These are phyloP conservation scores for Cryphonectria nitschkei DNA, from an alignment of 2,329 filamentous ascomycete genomes.

Conservation along the genomic window DNA sequence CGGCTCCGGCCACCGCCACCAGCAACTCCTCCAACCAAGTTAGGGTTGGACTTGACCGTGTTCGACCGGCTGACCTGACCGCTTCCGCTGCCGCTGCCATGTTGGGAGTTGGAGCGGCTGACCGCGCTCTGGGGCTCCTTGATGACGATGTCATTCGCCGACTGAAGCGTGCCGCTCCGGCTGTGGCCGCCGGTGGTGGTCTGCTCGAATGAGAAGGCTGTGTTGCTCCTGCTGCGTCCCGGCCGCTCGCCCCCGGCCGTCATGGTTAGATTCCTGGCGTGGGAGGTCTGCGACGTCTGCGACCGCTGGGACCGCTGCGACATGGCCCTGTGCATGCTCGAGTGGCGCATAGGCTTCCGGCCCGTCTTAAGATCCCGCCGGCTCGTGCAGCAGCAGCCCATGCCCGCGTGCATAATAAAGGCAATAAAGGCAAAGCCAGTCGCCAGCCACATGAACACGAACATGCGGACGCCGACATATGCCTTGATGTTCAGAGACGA, in stretches of 20 bases:
- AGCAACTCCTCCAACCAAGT: conserved; percentile 7
- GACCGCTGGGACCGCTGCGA: conserved; percentile 20
- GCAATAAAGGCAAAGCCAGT: conserved; percentile 68
- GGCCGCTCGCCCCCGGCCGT: conserved; percentile 12
- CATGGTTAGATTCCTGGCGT: conserved; percentile 14
- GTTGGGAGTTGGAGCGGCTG: conserved; percentile 8
- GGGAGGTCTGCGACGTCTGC: conserved; percentile 37
- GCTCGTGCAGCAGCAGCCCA: conserved; percentile 76
- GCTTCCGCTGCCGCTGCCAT: neutral
- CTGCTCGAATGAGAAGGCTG: conserved; percentile 28
- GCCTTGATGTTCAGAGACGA: conserved; percentile 77
- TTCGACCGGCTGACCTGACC: conserved; percentile 26
- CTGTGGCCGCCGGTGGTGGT: neutral
- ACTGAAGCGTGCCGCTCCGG: conserved; percentile 32
- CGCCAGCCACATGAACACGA: conserved; percentile 89
- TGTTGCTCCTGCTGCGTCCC: conserved; percentile 23
- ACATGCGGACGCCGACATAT: conserved; percentile 72
- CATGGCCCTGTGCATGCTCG: conserved; percentile 28
- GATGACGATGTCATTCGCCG: conserved; percentile 35
- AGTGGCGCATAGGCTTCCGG: conserved; percentile 36
- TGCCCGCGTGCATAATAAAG: conserved; percentile 72
- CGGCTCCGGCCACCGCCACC: conserved; percentile 16
- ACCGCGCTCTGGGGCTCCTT: conserved; percentile 7
- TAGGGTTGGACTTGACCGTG: conserved; percentile 12
- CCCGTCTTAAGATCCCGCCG: conserved; percentile 54